Percentiles rank a stretch among this genome's conserved stretches.
Evolutionary conservation across 352 stramenopile species (phyloP).

Genomic region (Halophytophthora polymorphica): DNA sequence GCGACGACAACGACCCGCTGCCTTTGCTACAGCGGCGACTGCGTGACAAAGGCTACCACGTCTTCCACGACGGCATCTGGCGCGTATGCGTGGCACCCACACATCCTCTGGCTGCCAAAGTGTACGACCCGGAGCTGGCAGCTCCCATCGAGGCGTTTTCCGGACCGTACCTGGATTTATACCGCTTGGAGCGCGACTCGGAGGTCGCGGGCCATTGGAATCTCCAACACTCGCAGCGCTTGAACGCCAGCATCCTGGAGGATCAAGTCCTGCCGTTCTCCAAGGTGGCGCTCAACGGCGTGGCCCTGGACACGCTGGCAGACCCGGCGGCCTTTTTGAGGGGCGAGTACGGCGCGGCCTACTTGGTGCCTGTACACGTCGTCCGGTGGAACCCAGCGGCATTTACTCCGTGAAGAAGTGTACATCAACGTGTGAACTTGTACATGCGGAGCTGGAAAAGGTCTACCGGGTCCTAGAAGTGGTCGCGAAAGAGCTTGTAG

Average conservation of each 20-base stretch:
- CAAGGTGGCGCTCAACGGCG: conserved; percentile 28
- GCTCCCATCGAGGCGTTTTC: conserved; percentile 6
- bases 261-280: conserved; percentile 24
- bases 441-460: too few relatives aligned
- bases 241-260: too few relatives aligned
- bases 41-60: conserved; percentile 43
- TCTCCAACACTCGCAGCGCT: too few relatives aligned
- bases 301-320: conserved; percentile 32
- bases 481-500: conserved; percentile 38
- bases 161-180: conserved; percentile 41
- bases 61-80: conserved; percentile 40
- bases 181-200: conserved; percentile 24
- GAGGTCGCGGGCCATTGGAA: conserved; percentile 4
- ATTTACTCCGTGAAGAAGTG: too few relatives aligned
- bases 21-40: conserved; percentile 14
- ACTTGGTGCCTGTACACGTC: conserved; percentile 37
- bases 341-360: conserved; percentile 27
- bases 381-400: too few relatives aligned
- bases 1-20: conserved; percentile 10
- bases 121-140: conserved; percentile 26
- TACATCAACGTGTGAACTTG: too few relatives aligned
- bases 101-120: conserved; percentile 29
- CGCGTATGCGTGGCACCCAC: conserved; percentile 40
- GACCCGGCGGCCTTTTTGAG: conserved; percentile 31
- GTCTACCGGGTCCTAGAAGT: conserved; percentile 38